phyloP scores from a whole-genome alignment of 1,284 basidiomycete genomes.

The Pseudozyma sp. region DNA sequence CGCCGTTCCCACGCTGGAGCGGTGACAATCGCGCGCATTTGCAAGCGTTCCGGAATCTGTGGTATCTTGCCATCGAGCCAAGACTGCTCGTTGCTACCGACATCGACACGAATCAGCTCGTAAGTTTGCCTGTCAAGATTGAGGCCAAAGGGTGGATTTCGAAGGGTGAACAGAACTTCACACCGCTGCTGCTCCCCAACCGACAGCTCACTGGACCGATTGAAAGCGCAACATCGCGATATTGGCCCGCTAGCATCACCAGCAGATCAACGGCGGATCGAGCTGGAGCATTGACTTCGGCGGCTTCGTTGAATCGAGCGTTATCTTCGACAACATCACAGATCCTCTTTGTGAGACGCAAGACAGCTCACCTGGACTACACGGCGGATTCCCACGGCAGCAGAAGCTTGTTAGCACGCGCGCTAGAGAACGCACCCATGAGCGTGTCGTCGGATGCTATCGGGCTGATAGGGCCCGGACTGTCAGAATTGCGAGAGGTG shows the following conservation, averaged over 20 bases:
- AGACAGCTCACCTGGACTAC: slow-evolving; percentile 91
- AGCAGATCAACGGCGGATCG: slow-evolving; percentile 16
- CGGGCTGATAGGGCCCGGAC: slow-evolving; percentile 47
- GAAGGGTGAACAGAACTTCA: slow-evolving; percentile 8
- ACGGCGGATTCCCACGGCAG: slow-evolving; percentile 91
- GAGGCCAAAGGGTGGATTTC: background rate
- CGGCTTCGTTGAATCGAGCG: background rate
- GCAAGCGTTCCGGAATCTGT: slow-evolving; percentile 92
- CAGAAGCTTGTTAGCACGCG: slow-evolving; percentile 75
- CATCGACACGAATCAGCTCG: slow-evolving; percentile 55
- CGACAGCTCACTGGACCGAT: slow-evolving; percentile 73
- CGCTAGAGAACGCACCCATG: slow-evolving; percentile 23
- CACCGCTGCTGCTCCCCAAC: slow-evolving; percentile 88
- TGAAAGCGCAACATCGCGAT: slow-evolving; percentile 87
- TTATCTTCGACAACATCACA: slow-evolving; percentile 23
- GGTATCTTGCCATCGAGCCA: slow-evolving; percentile 94
- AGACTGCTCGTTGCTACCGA: slow-evolving; percentile 84
- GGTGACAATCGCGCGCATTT: slow-evolving; percentile 90
- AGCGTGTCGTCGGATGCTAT: slow-evolving; percentile 14
- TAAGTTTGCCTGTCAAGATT: slow-evolving; percentile 49
- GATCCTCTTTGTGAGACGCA: slow-evolving; percentile 80
- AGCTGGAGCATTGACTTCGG: background rate
- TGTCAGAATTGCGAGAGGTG: slow-evolving; percentile 80
- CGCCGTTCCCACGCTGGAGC: slow-evolving; percentile 74
- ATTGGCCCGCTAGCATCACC: slow-evolving; percentile 73